Conservation (phyloP, 2,329 filamentous ascomycete genomes). For the Macrophomina pseudophaseolina region DNA sequence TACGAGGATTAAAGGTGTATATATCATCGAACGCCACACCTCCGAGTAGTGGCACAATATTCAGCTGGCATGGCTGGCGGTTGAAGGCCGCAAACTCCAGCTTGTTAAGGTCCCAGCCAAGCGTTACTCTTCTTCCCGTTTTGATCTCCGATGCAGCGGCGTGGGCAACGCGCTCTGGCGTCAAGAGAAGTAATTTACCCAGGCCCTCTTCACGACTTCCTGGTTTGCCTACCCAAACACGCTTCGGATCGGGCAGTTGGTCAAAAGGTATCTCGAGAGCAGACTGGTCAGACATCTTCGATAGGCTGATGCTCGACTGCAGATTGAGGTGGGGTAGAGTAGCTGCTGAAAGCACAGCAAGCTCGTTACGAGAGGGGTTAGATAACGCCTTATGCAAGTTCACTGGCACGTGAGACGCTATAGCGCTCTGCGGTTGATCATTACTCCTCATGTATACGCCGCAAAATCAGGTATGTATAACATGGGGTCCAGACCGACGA, state of each 20-base stretch:
- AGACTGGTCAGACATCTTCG: background rate
- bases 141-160: constrained; percentile 55
- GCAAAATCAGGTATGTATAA: background rate
- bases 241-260: constrained; percentile 54
- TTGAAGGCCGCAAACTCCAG: constrained; percentile 60
- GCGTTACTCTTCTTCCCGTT: constrained; percentile 44
- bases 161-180: constrained; percentile 48
- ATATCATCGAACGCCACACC: constrained; percentile 49
- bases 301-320: background rate
- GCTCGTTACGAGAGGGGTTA: background rate
- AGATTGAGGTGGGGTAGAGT: background rate
- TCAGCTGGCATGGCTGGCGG: constrained; percentile 57
- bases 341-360: constrained; percentile 5
- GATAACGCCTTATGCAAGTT: background rate
- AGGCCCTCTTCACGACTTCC: constrained; percentile 58
- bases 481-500: background rate
- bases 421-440: background rate
- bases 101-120: constrained; percentile 49
- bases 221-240: constrained; percentile 55
- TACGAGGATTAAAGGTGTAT: constrained; percentile 33
- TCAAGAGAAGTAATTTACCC: constrained; percentile 62
- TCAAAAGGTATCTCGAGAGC: constrained; percentile 43
- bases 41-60: constrained; percentile 55
- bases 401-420: background rate
- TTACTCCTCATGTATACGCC: background rate